Evolutionary conservation across 2,329 filamentous ascomycete genomes (phyloP).

Genomic region (Xylariales sp.): DNA sequence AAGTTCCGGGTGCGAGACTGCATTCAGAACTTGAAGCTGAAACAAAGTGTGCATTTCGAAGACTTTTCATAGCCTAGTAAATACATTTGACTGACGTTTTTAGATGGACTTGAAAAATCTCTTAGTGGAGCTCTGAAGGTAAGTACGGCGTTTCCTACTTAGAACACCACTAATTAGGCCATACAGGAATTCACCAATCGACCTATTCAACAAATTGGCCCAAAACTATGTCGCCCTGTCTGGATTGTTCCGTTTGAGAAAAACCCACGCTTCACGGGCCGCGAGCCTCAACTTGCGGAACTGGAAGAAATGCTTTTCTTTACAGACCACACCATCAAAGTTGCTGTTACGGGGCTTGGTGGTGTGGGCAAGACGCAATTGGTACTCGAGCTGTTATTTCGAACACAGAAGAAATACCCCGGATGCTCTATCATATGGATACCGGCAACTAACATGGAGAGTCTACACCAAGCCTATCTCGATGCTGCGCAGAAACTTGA

Average conservation of each 20-base stretch:
- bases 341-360: conserved; percentile 21
- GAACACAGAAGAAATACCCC: conserved; percentile 13
- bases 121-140: no score
- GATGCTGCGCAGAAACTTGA: conserved; percentile 20
- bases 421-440: conserved; percentile 35
- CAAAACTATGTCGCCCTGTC: no score
- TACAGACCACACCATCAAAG: conserved; percentile 4
- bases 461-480: conserved; percentile 28
- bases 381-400: conserved; percentile 26
- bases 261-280: not conserved
- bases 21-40: no score
- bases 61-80: no score
- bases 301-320: not conserved
- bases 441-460: conserved; percentile 18
- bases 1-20: no score
- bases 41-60: no score
- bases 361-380: conserved; percentile 33
- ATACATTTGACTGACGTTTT: no score
- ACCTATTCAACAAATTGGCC: no score
- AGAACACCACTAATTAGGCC: no score
- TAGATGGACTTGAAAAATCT: no score
- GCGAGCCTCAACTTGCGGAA: not conserved
- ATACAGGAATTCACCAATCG: no score
- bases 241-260: conserved; percentile 2
- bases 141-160: no score